Conservation (phyloP, 23 red algal species). For the Agarophyton chilense region DNA sequence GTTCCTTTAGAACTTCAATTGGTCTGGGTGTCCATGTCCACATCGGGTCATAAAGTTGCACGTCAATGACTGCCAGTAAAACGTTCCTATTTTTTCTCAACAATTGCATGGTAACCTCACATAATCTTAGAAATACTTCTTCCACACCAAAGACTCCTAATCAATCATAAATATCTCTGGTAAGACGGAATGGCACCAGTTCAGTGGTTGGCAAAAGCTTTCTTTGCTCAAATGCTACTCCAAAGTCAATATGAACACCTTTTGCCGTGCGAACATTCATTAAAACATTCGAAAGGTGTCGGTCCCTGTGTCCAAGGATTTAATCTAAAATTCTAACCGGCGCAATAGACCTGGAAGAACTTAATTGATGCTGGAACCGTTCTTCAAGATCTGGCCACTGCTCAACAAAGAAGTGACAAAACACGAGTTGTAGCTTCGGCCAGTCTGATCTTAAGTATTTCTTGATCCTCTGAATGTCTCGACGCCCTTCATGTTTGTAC, state of each 20-base stretch:
- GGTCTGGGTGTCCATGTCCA: slow-evolving; percentile 75
- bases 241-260: slow-evolving; percentile 97
- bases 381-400: slow-evolving; percentile 57
- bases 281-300: slow-evolving; percentile 94
- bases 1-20: slow-evolving; percentile 55
- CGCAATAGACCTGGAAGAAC: slow-evolving; percentile 90
- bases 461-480: background rate
- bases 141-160: slow-evolving; percentile 92
- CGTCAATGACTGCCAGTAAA: slow-evolving; percentile 82
- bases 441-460: slow-evolving; percentile 44
- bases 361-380: slow-evolving; percentile 85
- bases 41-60: slow-evolving; percentile 97
- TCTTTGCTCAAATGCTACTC: slow-evolving; percentile 91
- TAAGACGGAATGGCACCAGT: slow-evolving; percentile 93
- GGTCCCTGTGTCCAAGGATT: slow-evolving; percentile 91
- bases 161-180: slow-evolving; percentile 89
- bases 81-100: slow-evolving; percentile 81
- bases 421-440: slow-evolving; percentile 68
- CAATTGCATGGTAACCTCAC: slow-evolving; percentile 83
- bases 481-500: background rate
- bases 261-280: slow-evolving; percentile 79
- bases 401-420: slow-evolving; percentile 80
- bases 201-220: slow-evolving; percentile 86
- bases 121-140: slow-evolving; percentile 79
- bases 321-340: slow-evolving; percentile 92